These are phyloP conservation scores for Alternaria sp. DNA, from an alignment of 2,329 filamentous ascomycete species.

Conservation along the genomic window DNA sequence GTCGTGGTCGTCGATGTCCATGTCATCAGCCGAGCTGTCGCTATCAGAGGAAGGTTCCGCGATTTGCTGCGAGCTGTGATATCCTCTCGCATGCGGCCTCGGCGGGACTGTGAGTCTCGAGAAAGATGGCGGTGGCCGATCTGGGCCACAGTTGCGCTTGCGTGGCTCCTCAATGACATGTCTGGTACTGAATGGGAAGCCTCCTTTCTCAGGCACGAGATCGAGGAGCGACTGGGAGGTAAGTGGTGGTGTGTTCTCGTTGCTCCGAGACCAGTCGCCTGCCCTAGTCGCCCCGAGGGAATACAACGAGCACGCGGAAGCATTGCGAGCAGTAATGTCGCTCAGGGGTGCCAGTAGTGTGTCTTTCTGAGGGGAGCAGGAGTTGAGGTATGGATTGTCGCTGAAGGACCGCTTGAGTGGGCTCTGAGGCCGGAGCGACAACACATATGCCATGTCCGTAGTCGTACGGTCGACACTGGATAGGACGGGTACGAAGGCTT, in stretches of 20 bases:
- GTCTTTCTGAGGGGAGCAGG: conserved; percentile 42
- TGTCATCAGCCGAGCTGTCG: conserved; percentile 16
- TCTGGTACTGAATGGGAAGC: conserved; percentile 1
- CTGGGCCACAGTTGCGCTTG: conserved; percentile 28
- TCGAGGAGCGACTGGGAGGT: conserved; percentile 44
- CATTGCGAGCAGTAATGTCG: conserved; percentile 40
- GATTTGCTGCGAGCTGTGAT: conserved; percentile 3
- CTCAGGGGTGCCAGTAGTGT: conserved; percentile 30
- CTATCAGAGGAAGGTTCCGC: conserved; percentile 10
- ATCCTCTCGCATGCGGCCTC: conserved; percentile 17
- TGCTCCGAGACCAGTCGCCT: conserved; percentile 31
- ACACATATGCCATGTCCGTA: conserved; percentile 48
- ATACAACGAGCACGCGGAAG: conserved; percentile 46
- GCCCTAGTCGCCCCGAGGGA: conserved; percentile 33
- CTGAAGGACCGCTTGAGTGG: conserved; percentile 52
- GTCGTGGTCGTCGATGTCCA: conserved; percentile 20
- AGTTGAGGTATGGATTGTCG: conserved; percentile 47
- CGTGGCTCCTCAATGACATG: conserved; percentile 22
- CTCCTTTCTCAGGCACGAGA: conserved; percentile 33
- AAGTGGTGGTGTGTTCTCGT: conserved; percentile 44
- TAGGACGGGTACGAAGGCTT: conserved; percentile 26
- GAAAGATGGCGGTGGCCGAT: conserved; percentile 26
- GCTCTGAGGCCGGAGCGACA: conserved; percentile 48
- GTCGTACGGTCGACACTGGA: conserved; percentile 27
- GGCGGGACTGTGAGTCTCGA: conserved; percentile 16